Evolutionary conservation across 441 rosid genomes (phyloP), one percentile per base, ranked within the genome.

Genomic region (Adansonia grandidieri): DNA sequence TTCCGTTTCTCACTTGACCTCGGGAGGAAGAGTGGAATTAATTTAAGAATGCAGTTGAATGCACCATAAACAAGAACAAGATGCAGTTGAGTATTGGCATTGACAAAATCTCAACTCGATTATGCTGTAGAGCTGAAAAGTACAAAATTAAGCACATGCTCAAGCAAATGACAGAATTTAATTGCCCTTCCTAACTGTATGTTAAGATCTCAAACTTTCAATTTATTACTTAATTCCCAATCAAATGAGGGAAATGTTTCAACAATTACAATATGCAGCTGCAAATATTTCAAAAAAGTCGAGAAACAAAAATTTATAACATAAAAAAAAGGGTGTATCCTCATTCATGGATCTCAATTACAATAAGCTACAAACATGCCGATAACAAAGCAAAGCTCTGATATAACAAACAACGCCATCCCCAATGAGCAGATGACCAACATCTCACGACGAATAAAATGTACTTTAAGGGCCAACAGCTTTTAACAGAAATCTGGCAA

Each of bases 401-500:
- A 51, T 51, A 24, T 50, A 50, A 54, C 75, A 54, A 56, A 10
- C 61, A 37, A 48, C 2, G 19, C 10, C 65, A 10, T 48, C 73
- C 73, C 40, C 47, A 64, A 32, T 32, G 14, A 5, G 4, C 68
- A 10, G 28, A 72, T 37, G 11, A 56, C 9, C 11, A 11, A 37
- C 64, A 19, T 37, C 44, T 64, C 64, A 2, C 37, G 76, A 72
- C 17, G 58, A 74, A 42, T 15, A 32, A 28, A 58, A 44, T 71
- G 17, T 71, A 57, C 65, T 73, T 57, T 51, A 69, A 72, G 65
- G 65, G 17, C 11, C 70, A 48, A 32, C 61, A 40, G 73, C 73
- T 63, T 72, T 71, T 15, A 70, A 19, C 48, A 66, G 42, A 37
- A 56, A 76, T 45, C 78, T 15, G 40, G 65, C 53, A 37, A 71